A percentile compares a stretch with the other conserved stretches of the same genome.
phyloP scores from a whole-genome alignment of 2,329 filamentous ascomycete species.

The Paraphoma chrysanthemicola region DNA sequence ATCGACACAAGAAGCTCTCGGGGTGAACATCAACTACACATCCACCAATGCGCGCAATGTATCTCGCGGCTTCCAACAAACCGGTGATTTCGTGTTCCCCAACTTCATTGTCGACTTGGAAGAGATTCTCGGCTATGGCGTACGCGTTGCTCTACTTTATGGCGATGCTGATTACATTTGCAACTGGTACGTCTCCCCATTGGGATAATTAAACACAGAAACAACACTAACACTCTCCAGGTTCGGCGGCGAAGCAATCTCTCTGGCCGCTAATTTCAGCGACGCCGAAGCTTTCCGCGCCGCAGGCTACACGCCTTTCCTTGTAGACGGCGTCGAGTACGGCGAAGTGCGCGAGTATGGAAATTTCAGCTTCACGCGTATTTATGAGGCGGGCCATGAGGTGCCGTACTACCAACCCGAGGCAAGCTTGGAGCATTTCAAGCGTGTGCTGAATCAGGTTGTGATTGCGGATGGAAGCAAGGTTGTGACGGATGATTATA shows the following conservation, averaged over 20 bases:
- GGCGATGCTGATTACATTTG: constrained; percentile 66
- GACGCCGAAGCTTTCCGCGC: constrained; percentile 60
- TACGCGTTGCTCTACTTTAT: constrained; percentile 64
- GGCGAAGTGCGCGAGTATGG: constrained; percentile 78
- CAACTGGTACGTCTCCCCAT: constrained; percentile 53
- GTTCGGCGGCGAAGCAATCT: constrained; percentile 77
- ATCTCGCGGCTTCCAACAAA: constrained; percentile 52
- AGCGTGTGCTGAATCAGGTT: constrained; percentile 32
- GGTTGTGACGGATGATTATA: constrained; percentile 35
- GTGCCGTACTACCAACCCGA: constrained; percentile 53
- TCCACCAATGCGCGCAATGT: constrained; percentile 49
- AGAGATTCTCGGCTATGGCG: constrained; percentile 60
- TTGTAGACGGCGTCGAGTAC: constrained; percentile 65
- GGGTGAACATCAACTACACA: constrained; percentile 64
- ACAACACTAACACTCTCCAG: no score
- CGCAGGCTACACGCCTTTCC: constrained; percentile 75
- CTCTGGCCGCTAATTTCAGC: constrained; percentile 62
- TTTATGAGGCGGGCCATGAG: constrained; percentile 62
- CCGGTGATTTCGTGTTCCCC: constrained; percentile 56
- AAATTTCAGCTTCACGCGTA: constrained; percentile 63
- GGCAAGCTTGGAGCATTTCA: constrained; percentile 40
- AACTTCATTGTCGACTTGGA: constrained; percentile 55
- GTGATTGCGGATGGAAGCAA: constrained; percentile 39
- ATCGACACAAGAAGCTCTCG: constrained; percentile 58
- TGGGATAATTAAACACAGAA: no score